phyloP scores from a whole-genome alignment of 208 protist species.

The Crithidia mellificae region DNA sequence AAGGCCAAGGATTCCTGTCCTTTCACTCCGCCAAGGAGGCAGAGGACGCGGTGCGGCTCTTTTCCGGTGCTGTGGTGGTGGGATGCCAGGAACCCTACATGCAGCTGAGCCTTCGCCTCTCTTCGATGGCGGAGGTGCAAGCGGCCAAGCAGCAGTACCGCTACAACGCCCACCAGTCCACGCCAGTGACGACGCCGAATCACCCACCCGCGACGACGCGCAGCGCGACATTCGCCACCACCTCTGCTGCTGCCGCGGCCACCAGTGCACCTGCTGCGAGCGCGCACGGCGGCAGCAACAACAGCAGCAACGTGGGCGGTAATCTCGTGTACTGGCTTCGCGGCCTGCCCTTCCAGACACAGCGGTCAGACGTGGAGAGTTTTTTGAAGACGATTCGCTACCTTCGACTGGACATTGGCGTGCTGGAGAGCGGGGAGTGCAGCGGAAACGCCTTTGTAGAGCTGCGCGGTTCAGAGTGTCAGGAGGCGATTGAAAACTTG shows the following conservation, averaged over 20 bases:
- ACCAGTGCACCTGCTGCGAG: no score
- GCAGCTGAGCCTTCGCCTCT: not conserved
- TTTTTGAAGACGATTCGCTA: constrained; percentile 6
- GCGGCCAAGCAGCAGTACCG: not conserved
- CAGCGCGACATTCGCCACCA: no score
- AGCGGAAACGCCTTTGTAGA: constrained; percentile 19
- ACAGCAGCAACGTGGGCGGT: not conserved
- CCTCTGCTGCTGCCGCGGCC: no score
- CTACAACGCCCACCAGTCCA: not conserved
- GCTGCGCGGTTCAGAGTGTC: not conserved
- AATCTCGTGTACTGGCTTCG: constrained; percentile 16
- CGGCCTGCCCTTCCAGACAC: constrained; percentile 8
- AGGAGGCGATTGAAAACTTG: constrained; percentile 1
- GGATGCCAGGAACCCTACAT: not conserved
- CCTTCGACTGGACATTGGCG: constrained; percentile 4
- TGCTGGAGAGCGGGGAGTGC: constrained; percentile 10
- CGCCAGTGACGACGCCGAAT: not conserved
- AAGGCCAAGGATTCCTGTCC: constrained; percentile 11
- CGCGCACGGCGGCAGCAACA: no score
- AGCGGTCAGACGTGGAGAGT: constrained; percentile 1
- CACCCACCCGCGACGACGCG: no score
- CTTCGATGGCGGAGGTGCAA: not conserved
- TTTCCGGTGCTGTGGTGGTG: not conserved
- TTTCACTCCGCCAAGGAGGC: not conserved
- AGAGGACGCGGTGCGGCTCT: constrained; percentile 1